phyloP scores from a whole-genome alignment of 164 flowering plant species.

The Stephania yunnanensis region DNA sequence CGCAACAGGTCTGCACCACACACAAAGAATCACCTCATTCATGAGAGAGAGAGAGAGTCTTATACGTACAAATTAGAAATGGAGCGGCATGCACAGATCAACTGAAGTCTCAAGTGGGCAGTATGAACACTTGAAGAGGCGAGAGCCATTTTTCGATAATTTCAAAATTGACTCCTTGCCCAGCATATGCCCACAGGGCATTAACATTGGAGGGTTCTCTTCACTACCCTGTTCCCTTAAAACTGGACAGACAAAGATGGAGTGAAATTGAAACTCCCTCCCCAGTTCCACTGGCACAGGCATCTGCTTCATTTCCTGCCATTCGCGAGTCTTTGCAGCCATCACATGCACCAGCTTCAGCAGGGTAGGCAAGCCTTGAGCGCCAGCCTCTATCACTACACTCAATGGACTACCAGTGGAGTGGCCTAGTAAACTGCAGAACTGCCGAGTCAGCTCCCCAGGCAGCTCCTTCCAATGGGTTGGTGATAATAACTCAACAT shows the following conservation, averaged over 20 bases:
- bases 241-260: slow-evolving; percentile 82
- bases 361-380: slow-evolving; percentile 63
- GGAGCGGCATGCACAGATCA: slow-evolving; percentile 51
- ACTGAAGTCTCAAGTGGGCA: slow-evolving; percentile 57
- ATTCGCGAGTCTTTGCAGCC: slow-evolving; percentile 64
- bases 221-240: slow-evolving; percentile 69
- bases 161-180: slow-evolving; percentile 75
- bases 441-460: slow-evolving; percentile 54
- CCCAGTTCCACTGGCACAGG: slow-evolving; percentile 74
- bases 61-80: slow-evolving; percentile 33
- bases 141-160: slow-evolving; percentile 59
- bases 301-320: slow-evolving; percentile 73
- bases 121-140: slow-evolving; percentile 81
- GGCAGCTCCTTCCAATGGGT: slow-evolving; percentile 51
- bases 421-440: slow-evolving; percentile 60
- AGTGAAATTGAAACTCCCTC: slow-evolving; percentile 72
- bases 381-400: slow-evolving; percentile 64
- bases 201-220: slow-evolving; percentile 83
- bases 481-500: slow-evolving; percentile 43
- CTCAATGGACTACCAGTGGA: slow-evolving; percentile 60
- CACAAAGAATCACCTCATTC: slow-evolving; percentile 7
- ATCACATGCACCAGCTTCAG: slow-evolving; percentile 72
- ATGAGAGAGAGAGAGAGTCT: slow-evolving; percentile 4
- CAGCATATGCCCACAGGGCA: slow-evolving; percentile 86
- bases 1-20: background rate